Evolutionary conservation across 805 yeast species (phyloP), one percentile per base, ranked within the genome.

Genomic region (Starmera caribaea): DNA sequence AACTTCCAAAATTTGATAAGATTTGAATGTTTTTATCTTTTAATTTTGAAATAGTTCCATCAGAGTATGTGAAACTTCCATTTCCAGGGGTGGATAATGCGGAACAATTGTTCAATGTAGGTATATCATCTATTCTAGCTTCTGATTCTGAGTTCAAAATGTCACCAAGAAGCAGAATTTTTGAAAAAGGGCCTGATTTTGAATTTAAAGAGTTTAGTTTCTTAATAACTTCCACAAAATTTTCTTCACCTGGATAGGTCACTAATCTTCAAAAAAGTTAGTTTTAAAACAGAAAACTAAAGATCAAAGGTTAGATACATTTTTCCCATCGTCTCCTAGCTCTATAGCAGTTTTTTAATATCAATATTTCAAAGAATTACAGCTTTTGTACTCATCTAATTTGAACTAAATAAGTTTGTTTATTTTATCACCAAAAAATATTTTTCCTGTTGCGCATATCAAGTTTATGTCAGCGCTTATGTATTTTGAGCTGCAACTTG

Each of bases 121-220:
- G 58, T 1, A 37, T 30, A 8, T 39, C 41, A 17, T 48, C 45
- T 1, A 37, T 31, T 5, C 32, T 36, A 7, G 17, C 36, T 21
- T 8, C 31, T 33, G 38, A 30, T 4, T 16, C 16, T 1, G 36
- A 34, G 1, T 43, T 43, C 1, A 46, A 5, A 1, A 65, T 54
- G 45, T 73, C 73, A 0, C 85, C 84, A 7, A 80, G 47, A 5
- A 79, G 50, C 2, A 81, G 32, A 0, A 72, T 69, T 3, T 71
- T 62, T 35, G 71, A 79, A 49, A 81, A 81, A 0, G 87, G 87
- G 0, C 88, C 88, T 34, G 76, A 77, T 47, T 75, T 79, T 16
- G 52, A 42, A 48, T 78, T 63, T 38, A 80, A 66, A 1, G 62
- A 44, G 48, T 74, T 71, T 4, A 77, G 67, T 42, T 71, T 73